Base-by-base conservation (phyloP, 2,329 filamentous ascomycete species). In the Fusarium coicis region DNA sequence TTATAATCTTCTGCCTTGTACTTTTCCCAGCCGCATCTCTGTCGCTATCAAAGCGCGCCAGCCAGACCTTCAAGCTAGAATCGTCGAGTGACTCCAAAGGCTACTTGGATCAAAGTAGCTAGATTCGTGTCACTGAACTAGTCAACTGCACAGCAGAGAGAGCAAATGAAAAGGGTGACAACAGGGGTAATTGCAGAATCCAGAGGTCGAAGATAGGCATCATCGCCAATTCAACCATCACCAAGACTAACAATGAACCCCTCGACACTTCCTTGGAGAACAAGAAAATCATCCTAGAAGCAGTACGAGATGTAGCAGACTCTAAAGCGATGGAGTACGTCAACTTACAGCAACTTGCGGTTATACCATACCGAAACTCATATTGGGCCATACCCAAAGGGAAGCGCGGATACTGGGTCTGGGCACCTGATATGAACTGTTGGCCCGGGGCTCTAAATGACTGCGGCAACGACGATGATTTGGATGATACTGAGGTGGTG, bases 231-330 rank as follows among this genome's bases (percentile, higher is more conserved):
- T 26, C 23, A 44, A 19, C 10, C 16, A 19, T 14, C 7, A 26
- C 3, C 11, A 2, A 19, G 5, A 2, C 4, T 11, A 3, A 19
- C 4, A 18, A 18, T 26, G 7, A 9, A 4, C 23, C 10, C 11
- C 23, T 26, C 3, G 10, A 9, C 5, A 44, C 42, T 12, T 44
- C 10, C 11, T 10, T 12, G 4, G 4, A 18, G 42, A 18, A n/a
- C 4, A n/a, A 28, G 4, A 21, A 10, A 15, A 28, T 11, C 4
- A 46, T 21, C 4, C 18, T 28, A 0, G 5, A 21, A 21, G 26
- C 43, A 46, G 43, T 3, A 1, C 5, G 5, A 28, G 21, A 32
- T n/a, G 10, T 18, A 12, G 19, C 28, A 4, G 21, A n/a, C 7
- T 18, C 46, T 6, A 30, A 30, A 9, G 3, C 4, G 7, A n/a